A percentile compares a stretch with the other conserved stretches of the same genome.
phyloP scores from a whole-genome alignment of 1,139 yeast species.

The Blastobotrys illinoisensis region DNA sequence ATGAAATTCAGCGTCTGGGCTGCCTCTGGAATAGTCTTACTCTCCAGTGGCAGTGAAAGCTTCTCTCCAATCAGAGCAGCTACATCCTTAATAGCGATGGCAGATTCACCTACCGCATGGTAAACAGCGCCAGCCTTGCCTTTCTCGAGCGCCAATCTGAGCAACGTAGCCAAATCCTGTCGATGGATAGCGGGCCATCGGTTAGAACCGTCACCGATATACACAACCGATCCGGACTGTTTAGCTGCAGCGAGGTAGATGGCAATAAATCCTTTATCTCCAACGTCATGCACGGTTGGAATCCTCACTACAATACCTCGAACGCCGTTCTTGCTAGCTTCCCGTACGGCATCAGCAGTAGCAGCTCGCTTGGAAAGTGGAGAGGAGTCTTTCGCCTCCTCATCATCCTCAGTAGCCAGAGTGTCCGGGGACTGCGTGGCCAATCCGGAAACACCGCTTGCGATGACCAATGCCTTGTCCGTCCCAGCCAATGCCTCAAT shows the following conservation, averaged over 20 bases:
- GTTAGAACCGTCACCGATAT: constrained; percentile 26
- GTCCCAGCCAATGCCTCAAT: constrained; percentile 27
- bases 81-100: constrained; percentile 24
- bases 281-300: constrained; percentile 1
- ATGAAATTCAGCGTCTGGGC: constrained; percentile 1
- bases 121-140: constrained; percentile 9
- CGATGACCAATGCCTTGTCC: constrained; percentile 14
- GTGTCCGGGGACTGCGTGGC: not conserved
- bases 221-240: constrained; percentile 14
- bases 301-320: not conserved
- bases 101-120: constrained; percentile 28
- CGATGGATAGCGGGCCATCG: not conserved
- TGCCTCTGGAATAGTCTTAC: constrained; percentile 2
- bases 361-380: not conserved
- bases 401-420: not conserved
- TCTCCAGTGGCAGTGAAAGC: constrained; percentile 15
- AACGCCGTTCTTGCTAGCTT: too few species aligned
- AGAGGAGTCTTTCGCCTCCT: not conserved
- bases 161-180: not conserved
- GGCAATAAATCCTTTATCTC: not conserved
- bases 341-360: not conserved
- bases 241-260: not conserved
- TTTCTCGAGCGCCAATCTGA: not conserved
- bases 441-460: constrained; percentile 1
- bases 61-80: constrained; percentile 26